These are phyloP conservation scores for Microbotryum intermedium DNA, from an alignment of 1,284 basidiomycete species.

Conservation along the genomic window DNA sequence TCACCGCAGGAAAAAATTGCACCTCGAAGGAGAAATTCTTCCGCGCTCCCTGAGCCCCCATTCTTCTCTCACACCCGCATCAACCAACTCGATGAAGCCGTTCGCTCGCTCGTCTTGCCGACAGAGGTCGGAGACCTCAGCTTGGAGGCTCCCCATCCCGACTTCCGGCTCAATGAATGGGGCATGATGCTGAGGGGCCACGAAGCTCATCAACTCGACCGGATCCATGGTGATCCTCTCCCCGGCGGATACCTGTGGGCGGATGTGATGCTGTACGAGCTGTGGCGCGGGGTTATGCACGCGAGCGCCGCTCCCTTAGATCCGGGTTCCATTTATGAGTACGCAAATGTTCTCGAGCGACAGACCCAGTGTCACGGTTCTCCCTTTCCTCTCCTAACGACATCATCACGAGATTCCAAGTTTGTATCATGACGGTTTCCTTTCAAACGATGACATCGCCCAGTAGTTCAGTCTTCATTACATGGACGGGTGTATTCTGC, in stretches of 20 bases:
- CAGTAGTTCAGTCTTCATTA: too few relatives aligned
- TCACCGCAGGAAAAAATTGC: slow-evolving; percentile 28
- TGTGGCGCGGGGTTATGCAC: slow-evolving; percentile 7
- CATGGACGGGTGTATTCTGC: too few relatives aligned
- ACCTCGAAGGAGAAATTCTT: slow-evolving; percentile 1
- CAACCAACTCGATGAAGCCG: slow-evolving; percentile 29
- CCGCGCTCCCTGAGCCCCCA: slow-evolving; percentile 8
- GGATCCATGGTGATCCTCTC: slow-evolving; percentile 26
- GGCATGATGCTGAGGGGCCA: slow-evolving; percentile 31
- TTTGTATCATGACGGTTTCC: too few relatives aligned
- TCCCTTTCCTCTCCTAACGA: too few relatives aligned
- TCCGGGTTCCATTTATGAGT: too few relatives aligned
- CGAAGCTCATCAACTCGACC: slow-evolving; percentile 29
- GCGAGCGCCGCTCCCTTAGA: background rate
- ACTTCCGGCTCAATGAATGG: slow-evolving; percentile 32
- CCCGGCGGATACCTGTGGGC: slow-evolving; percentile 24
- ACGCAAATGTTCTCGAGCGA: too few relatives aligned
- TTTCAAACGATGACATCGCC: too few relatives aligned
- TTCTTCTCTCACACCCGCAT: slow-evolving; percentile 33
- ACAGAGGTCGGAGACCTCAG: background rate
- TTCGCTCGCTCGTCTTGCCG: slow-evolving; percentile 28
- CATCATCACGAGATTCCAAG: too few relatives aligned
- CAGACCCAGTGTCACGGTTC: too few relatives aligned
- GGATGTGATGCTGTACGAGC: slow-evolving; percentile 32
- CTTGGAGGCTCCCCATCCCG: slow-evolving; percentile 9